phyloP scores from a whole-genome alignment of 1,284 basidiomycete genomes.

The Erythrobasidium hasegawianum region DNA sequence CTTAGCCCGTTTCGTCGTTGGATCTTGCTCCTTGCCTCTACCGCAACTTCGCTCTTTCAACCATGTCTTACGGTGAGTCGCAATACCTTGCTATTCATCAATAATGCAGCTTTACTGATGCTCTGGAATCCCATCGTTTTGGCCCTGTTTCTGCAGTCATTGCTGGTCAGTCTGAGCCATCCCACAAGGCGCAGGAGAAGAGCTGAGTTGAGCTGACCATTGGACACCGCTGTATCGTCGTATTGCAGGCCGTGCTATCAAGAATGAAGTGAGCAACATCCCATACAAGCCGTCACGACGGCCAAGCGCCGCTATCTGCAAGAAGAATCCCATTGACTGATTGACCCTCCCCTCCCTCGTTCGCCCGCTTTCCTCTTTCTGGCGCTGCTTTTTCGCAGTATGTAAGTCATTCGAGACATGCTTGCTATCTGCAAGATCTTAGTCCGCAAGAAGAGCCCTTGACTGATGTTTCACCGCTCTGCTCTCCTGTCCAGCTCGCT shows the following conservation, averaged over 20 bases:
- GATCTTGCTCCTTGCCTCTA: no score
- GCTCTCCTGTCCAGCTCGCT: no score
- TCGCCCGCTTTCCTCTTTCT: background rate
- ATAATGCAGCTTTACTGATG: background rate
- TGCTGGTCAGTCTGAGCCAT: conserved; percentile 14
- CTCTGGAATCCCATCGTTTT: no score
- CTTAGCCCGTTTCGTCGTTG: no score
- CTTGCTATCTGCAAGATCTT: no score
- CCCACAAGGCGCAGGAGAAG: no score
- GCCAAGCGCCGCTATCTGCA: no score
- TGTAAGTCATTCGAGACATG: conserved; percentile 6
- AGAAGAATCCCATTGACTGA: background rate
- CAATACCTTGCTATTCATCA: background rate
- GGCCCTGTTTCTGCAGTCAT: conserved; percentile 30
- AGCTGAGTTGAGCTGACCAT: background rate
- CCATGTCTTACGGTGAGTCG: conserved; percentile 32
- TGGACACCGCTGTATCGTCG: background rate
- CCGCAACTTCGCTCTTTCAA: background rate
- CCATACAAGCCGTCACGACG: no score
- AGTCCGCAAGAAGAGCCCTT: no score
- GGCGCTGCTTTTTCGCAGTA: conserved; percentile 2
- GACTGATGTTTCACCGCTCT: no score
- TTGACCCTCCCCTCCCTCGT: no score
- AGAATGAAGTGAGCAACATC: conserved; percentile 27
- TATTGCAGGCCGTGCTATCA: conserved; percentile 34